Percentiles rank a stretch among this genome's conserved stretches.
These are phyloP conservation scores for Nicotiana rustica DNA, from an alignment of 305 asterid genomes.

Conservation along the genomic window DNA sequence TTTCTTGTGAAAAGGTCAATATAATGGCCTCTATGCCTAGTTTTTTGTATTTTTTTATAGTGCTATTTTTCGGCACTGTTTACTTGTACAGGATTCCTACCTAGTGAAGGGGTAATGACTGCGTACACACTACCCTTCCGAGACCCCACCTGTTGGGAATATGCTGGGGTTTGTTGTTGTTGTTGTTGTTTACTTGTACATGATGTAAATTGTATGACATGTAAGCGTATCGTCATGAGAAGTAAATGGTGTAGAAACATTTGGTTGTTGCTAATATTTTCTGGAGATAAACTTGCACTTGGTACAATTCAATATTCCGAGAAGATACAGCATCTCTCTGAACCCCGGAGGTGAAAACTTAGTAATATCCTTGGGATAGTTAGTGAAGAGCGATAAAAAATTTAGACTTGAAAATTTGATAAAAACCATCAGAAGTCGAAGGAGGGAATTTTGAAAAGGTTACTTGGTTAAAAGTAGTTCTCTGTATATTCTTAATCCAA, in stretches of 20 bases:
- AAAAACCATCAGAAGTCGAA: background rate
- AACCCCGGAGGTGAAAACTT: background rate
- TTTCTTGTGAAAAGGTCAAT: background rate
- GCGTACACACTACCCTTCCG: no score
- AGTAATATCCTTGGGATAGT: background rate
- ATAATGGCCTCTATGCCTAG: background rate
- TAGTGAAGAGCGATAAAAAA: background rate
- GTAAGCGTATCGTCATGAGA: background rate
- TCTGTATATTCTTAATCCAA: background rate
- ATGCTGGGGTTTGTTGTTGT: no score
- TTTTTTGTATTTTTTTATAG: background rate
- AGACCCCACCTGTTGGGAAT: no score
- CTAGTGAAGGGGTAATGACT: no score
- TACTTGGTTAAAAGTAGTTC: background rate
- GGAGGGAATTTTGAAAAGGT: background rate
- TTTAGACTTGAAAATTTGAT: background rate
- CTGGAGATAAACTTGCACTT: background rate
- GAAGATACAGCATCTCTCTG: background rate
- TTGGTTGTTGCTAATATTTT: background rate
- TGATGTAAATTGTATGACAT: background rate
- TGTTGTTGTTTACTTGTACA: background rate
- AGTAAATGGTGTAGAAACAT: background rate
- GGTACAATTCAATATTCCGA: background rate
- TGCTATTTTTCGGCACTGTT: background rate
- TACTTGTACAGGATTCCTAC: background rate